Conservation (phyloP, 1,284 basidiomycete genomes). For the Tilletia indica region DNA sequence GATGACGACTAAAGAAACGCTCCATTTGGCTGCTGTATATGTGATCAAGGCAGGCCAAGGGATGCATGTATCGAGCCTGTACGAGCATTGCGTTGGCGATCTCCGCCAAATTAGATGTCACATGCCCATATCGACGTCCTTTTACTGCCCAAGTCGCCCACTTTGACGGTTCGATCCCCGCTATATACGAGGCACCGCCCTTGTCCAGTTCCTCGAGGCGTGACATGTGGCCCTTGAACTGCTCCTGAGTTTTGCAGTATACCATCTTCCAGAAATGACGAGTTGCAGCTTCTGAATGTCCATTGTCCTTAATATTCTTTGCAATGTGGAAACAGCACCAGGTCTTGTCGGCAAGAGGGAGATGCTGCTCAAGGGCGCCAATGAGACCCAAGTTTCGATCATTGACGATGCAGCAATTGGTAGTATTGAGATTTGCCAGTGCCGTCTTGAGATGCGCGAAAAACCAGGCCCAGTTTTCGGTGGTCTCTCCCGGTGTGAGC, state of each 20-base stretch:
- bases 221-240: not conserved
- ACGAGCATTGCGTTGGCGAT: not conserved
- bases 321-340: conserved; percentile 4
- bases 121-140: not conserved
- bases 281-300: not conserved
- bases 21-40: not conserved
- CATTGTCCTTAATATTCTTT: not conserved
- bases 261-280: not conserved
- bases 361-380: not conserved
- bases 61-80: not conserved
- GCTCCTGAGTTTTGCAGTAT: not conserved
- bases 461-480: not conserved
- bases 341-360: not conserved
- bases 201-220: not conserved
- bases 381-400: not conserved
- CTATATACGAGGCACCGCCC: not conserved
- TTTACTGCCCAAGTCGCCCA: not conserved
- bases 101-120: not conserved
- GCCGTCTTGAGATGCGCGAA: not conserved
- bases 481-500: not conserved
- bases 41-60: not conserved
- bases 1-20: not conserved
- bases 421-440: not conserved
- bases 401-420: not conserved
- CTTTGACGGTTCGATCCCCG: not conserved